Evolutionary conservation across 2,329 filamentous ascomycete species (phyloP), one percentile per base, ranked within the genome.

Genomic region (Thielaviopsis punctulata): DNA sequence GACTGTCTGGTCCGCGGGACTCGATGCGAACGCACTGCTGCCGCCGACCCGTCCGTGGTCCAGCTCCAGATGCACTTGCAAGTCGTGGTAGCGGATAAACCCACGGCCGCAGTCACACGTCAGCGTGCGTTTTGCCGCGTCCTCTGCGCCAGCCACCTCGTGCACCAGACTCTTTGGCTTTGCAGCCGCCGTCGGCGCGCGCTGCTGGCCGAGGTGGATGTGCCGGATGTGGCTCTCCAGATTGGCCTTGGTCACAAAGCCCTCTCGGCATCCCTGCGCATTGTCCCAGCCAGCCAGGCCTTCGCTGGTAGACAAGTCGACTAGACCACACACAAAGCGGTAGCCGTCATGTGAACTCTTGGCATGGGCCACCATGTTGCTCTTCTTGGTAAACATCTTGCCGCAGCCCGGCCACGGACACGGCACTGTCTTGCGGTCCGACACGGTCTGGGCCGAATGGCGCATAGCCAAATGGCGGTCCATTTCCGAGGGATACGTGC

Each of bases 161-260:
- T 71, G 67, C 21, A 75, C 60, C 12, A 70, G 57, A 46, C 66
- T 64, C 3, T 55, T 39, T 1, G 58, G 52, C 9, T 59, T 39
- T 8, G 57, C 43, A 15, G 48, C 44, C 45, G 56, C 52, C 39
- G 58, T 43, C 9, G 45, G 15, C 18, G 72, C 71, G 12, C 75
- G 69, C 52, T 70, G 66, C 15, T 66, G 61, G n/a, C 80, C 79
- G 23, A 95, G 69, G 63, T 96, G 90, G 21, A 86, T 76, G 47
- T 83, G 87, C 19, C 86, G 80, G 45, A 95, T 74, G 62, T 96
- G 90, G 58, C 92, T 84, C 63, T 90, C 84, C 0, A 95, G 73
- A 25, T 79, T 80, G 18, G 78, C 75, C 64, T 93, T 95, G 56
- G 82, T 84, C 54, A 77, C 76, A 61, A 93, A 92, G 33, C 75